Percentiles rank a stretch among this genome's conserved stretches.
Conservation (phyloP, 768 basidiomycete genomes). For the Phlebiopsis flavidoalba region DNA sequence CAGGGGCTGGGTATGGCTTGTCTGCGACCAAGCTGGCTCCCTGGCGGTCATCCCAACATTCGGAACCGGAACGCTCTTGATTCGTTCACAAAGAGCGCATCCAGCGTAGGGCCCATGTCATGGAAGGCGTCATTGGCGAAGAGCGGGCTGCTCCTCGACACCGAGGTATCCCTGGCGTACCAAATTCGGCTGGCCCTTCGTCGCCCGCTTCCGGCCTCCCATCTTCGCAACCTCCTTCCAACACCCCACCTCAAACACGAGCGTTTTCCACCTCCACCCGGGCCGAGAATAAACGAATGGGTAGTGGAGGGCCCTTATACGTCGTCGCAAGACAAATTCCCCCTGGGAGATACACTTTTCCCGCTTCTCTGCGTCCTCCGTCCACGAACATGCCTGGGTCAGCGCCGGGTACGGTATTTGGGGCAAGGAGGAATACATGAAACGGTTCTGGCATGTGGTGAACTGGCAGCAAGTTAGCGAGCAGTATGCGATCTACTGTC, state of each 20-base stretch:
- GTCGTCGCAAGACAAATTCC: not conserved
- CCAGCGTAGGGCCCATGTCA: not conserved
- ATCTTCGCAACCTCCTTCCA: conserved; percentile 18
- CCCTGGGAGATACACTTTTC: conserved; percentile 33
- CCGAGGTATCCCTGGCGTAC: conserved; percentile 10
- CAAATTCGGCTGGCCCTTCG: not conserved
- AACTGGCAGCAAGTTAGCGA: conserved; percentile 63
- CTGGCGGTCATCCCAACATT: conserved; percentile 81
- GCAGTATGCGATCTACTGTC: conserved; percentile 1
- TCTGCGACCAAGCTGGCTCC: conserved; percentile 56
- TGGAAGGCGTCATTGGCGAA: conserved; percentile 7
- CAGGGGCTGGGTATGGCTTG: conserved; percentile 88
- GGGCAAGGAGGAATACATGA: conserved; percentile 86
- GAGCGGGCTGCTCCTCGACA: not conserved
- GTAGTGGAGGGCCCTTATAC: not conserved
- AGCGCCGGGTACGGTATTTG: conserved; percentile 81
- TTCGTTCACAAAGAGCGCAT: conserved; percentile 28
- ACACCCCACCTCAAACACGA: conserved; percentile 26
- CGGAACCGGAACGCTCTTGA: conserved; percentile 83
- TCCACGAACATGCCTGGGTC: conserved; percentile 87
- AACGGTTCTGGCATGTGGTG: conserved; percentile 77
- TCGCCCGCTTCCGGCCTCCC: conserved; percentile 38
- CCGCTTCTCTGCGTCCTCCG: conserved; percentile 76
- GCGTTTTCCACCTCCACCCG: conserved; percentile 23
- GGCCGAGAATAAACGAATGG: not conserved